Evolutionary conservation across 257 asterid species (phyloP).

Genomic region (Primulina huaijiensis): DNA sequence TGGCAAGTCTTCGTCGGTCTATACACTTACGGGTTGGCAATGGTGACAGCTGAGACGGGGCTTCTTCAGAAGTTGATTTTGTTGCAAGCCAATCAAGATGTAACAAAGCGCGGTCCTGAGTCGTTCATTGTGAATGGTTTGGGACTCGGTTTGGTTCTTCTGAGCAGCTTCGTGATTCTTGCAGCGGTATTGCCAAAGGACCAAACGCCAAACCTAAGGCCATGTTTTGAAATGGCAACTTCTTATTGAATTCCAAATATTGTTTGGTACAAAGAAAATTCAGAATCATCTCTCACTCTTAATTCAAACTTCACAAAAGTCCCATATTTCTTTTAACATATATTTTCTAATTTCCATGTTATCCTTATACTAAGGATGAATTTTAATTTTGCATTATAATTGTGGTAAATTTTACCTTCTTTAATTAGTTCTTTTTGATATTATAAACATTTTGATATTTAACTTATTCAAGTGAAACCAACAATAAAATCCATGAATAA

Average conservation of each 20-base stretch:
- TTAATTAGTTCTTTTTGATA: too few relatives aligned
- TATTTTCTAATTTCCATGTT: too few relatives aligned
- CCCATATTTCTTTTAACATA: too few relatives aligned
- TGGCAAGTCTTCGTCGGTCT: conserved; percentile 89
- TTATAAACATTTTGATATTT: too few relatives aligned
- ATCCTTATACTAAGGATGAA: too few relatives aligned
- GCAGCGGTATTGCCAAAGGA: conserved; percentile 62
- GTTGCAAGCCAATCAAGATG: conserved; percentile 56
- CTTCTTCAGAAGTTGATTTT: conserved; percentile 79
- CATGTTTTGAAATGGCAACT: conserved; percentile 26
- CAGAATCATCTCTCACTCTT: too few relatives aligned
- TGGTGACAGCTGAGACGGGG: conserved; percentile 82
- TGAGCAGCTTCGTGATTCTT: conserved; percentile 59
- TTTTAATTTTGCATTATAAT: too few relatives aligned
- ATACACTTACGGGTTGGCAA: conserved; percentile 75
- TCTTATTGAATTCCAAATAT: neutral
- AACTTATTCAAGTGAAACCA: too few relatives aligned
- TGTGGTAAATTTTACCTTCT: too few relatives aligned
- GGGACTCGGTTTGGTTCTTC: conserved; percentile 68
- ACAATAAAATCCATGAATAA: too few relatives aligned
- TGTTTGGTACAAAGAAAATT: neutral
- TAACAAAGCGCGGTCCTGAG: conserved; percentile 52
- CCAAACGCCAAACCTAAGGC: conserved; percentile 32
- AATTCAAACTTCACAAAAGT: too few relatives aligned
- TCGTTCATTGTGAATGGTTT: conserved; percentile 64